Evolutionary conservation across 2,329 filamentous ascomycete species (phyloP).

Genomic region (Didymella exigua): DNA sequence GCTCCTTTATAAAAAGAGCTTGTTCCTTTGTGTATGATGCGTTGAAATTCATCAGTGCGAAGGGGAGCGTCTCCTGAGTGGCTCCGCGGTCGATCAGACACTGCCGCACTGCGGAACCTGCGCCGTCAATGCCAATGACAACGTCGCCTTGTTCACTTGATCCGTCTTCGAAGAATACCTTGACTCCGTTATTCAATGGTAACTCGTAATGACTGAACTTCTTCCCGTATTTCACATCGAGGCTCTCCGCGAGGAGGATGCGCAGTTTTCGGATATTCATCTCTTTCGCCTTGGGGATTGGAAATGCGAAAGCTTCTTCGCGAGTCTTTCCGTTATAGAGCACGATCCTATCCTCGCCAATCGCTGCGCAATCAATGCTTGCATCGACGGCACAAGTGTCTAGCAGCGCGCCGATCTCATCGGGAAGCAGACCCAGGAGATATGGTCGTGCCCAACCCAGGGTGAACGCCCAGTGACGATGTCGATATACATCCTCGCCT

Average conservation of each 20-base stretch:
- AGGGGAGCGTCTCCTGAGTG: constrained; percentile 32
- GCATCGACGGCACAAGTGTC: constrained; percentile 44
- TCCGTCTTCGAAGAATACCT: constrained; percentile 33
- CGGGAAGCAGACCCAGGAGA: constrained; percentile 39
- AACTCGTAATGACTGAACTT: constrained; percentile 27
- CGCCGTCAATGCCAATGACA: constrained; percentile 36
- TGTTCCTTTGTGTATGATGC: constrained; percentile 33
- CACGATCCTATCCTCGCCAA: constrained; percentile 38
- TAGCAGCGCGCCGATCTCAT: constrained; percentile 32
- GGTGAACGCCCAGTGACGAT: constrained; percentile 48
- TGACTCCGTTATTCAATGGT: constrained; percentile 30
- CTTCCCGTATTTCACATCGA: constrained; percentile 43
- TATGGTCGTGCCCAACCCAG: constrained; percentile 44
- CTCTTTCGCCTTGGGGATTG: constrained; percentile 41
- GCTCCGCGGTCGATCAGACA: constrained; percentile 28
- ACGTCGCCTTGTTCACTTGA: constrained; percentile 29
- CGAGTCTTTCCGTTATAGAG: constrained; percentile 45
- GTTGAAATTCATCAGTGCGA: constrained; percentile 41
- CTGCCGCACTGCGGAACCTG: constrained; percentile 35
- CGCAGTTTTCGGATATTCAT: constrained; percentile 49
- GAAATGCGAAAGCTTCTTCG: constrained; percentile 43
- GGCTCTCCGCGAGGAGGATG: constrained; percentile 39
- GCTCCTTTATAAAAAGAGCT: constrained; percentile 33
- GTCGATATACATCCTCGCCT: constrained; percentile 34
- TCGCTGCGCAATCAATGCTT: constrained; percentile 33